Evolutionary conservation across 2,329 filamentous ascomycete genomes (phyloP).

Genomic region (Malbranchea cinnamomea): DNA sequence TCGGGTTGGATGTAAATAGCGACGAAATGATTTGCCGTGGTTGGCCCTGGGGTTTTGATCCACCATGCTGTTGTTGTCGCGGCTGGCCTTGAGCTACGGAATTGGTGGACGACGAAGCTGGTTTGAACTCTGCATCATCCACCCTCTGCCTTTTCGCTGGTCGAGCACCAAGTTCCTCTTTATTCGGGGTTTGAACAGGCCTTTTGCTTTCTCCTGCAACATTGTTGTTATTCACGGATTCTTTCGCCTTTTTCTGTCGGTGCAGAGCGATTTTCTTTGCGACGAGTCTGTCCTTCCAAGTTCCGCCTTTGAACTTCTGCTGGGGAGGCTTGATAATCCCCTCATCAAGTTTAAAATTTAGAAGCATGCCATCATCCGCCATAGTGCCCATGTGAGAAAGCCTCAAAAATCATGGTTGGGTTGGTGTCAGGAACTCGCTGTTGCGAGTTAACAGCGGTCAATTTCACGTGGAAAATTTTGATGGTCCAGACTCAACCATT

Average conservation of each 20-base stretch:
- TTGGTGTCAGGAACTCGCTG: too few species aligned
- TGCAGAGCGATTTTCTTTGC: conserved; percentile 55
- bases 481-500: too few species aligned
- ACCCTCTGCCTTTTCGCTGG: conserved; percentile 28
- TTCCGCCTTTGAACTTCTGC: conserved; percentile 66
- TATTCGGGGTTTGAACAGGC: conserved; percentile 18
- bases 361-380: conserved; percentile 87
- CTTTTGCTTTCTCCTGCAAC: not conserved
- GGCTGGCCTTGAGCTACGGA: conserved; percentile 7
- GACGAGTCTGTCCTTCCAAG: conserved; percentile 75
- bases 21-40: conserved; percentile 65
- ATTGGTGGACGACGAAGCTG: conserved; percentile 10
- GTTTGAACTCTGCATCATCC: conserved; percentile 24
- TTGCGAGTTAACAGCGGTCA: too few species aligned
- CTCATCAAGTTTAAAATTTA: conserved; percentile 75
- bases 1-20: conserved; percentile 80
- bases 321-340: conserved; percentile 46
- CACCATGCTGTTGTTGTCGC: conserved; percentile 5
- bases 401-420: conserved; percentile 12
- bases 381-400: conserved; percentile 45
- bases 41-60: conserved; percentile 14
- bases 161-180: conserved; percentile 13
- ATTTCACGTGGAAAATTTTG: too few species aligned
- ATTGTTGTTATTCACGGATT: conserved; percentile 3
- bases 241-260: conserved; percentile 29